Conservation (phyloP, 106 monocot species). For the Dendrobium catenatum region DNA sequence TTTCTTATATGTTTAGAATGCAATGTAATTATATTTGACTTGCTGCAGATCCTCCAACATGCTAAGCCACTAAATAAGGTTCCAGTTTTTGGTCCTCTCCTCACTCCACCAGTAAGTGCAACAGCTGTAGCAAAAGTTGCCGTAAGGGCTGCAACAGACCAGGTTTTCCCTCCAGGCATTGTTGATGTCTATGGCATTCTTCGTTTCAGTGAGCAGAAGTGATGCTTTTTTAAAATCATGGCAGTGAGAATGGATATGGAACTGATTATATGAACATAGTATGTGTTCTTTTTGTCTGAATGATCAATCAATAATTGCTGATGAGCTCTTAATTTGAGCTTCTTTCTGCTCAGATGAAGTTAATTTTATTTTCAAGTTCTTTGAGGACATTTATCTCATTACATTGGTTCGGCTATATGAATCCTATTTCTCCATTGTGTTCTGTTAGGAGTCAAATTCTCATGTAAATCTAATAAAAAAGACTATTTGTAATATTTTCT, state of each 20-base stretch:
- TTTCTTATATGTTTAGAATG: background rate
- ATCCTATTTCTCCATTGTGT: no score
- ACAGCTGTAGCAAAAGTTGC: slow-evolving; percentile 68
- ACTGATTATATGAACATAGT: background rate
- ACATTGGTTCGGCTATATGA: no score
- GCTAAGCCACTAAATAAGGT: slow-evolving; percentile 60
- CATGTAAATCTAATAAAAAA: no score
- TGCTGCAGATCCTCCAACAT: slow-evolving; percentile 35
- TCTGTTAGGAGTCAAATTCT: no score
- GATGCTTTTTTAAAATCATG: background rate
- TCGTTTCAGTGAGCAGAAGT: slow-evolving; percentile 36
- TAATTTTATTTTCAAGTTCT: no score
- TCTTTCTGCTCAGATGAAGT: no score
- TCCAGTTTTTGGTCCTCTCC: slow-evolving; percentile 69
- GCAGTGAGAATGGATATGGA: background rate
- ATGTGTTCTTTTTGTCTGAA: background rate
- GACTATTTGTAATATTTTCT: no score
- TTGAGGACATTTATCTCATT: no score
- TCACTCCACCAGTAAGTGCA: slow-evolving; percentile 79
- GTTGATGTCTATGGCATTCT: slow-evolving; percentile 83
- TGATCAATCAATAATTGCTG: background rate
- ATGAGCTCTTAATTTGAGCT: no score
- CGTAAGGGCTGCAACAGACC: slow-evolving; percentile 83
- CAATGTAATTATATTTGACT: background rate
- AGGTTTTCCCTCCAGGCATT: slow-evolving; percentile 84